Evolutionary conservation across 139 green algal species (phyloP), one percentile per base, ranked within the genome.

Genomic region (Desmodesmus armatus): DNA sequence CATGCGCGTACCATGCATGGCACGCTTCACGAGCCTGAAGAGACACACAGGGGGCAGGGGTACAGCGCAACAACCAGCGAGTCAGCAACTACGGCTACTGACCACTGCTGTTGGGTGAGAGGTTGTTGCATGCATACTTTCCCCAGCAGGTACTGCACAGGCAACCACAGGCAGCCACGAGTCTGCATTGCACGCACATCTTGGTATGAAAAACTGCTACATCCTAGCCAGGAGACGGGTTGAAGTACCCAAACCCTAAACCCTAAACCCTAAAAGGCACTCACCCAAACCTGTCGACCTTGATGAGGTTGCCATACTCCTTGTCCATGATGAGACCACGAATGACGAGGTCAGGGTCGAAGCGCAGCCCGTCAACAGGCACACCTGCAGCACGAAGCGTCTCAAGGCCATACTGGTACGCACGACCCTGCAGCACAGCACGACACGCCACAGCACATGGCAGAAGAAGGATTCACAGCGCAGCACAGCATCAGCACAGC

Each of bases 1-100:
- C 96, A 98, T 98, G 75, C 89, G 90, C 4, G 96, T 99, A 60
- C 96, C 96, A 76, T 98, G 96, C 95, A 98, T 98, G 39, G 94
- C 96, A 3, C 96, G 90, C 91, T 98, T 98, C 11, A 98, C 93
- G 37, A 95, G 90, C n/a, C 94, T 96, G 87, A n/a, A n/a, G n/a
- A n/a, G n/a, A n/a, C n/a, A n/a, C n/a, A n/a, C n/a, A n/a, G 17
- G 33, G 35, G 58, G 58, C 21, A 13, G 17, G 58, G 23, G 58
- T 29, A n/a, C n/a, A n/a, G n/a, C n/a, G n/a, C n/a, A n/a, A n/a
- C n/a, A n/a, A n/a, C n/a, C n/a, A n/a, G n/a, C n/a, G n/a, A n/a
- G n/a, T n/a, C n/a, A n/a, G n/a, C n/a, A n/a, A n/a, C n/a, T n/a
- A n/a, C n/a, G n/a, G n/a, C n/a, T n/a, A n/a, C n/a, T n/a, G n/a